Evolutionary conservation across 2,329 filamentous ascomycete species (phyloP), one percentile per base, ranked within the genome.

Genomic region (Xylariaceae sp.): DNA sequence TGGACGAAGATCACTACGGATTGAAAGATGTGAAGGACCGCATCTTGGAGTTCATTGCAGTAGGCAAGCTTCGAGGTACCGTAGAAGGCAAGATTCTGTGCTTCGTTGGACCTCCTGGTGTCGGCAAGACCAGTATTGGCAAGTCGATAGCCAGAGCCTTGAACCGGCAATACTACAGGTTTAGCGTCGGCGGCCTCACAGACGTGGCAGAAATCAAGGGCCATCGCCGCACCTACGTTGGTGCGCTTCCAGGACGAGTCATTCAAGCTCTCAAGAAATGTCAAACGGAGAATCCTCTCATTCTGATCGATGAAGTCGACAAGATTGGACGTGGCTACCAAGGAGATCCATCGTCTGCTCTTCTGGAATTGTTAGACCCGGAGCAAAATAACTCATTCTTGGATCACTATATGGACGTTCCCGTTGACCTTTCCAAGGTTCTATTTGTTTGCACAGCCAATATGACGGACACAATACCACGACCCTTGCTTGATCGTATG

Each of bases 151-250:
- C 94, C 15, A 84, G 92, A 51, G 95, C 94, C 26, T 76, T 99
- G 54, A 96, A 96, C 73, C 81, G 95, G 55, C 87, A 99, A 68
- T 99, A 99, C 76, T 99, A 99, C 76, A 84, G 94, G 63, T 99
- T 99, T 79, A 96, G 92, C 67, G 94, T 99, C 8, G 94, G 94
- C 68, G 94, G 94, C 63, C 80, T 99, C 61, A 95, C 92, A 3
- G 94, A 99, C 72, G 95, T 99, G 59, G 94, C 94, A 16, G 94
- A 99, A 71, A 97, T 99, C 78, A 99, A 99, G 76, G 94, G 94
- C 47, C 94, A 99, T 70, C 83, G 94, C 65, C 83, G 94, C 64
- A 99, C 94, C 2, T 99, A 99, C 64, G 94, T 99, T 49, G 94
- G 95, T 58, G 94, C 94, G 22, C 76, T 99, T 34, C 94, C 94